These are phyloP conservation scores for Trichoderma lentiforme DNA, from an alignment of 2,329 filamentous ascomycete genomes.

Conservation along the genomic window DNA sequence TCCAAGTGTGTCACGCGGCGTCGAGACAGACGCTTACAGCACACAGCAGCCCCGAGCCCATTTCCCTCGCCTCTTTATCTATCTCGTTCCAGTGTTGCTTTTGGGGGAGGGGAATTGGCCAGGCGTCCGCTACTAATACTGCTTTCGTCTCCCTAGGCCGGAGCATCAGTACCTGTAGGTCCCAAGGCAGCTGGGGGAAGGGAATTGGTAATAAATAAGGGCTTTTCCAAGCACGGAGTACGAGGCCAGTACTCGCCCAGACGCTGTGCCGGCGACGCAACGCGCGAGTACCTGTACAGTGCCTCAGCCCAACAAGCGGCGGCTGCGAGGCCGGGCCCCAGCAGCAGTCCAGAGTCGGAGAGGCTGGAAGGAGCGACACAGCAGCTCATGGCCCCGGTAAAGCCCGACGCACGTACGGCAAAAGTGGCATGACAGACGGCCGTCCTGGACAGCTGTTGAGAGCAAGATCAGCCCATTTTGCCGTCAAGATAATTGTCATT, in stretches of 20 bases:
- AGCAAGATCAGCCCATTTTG: slow-evolving; percentile 18
- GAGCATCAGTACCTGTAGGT: slow-evolving; percentile 5
- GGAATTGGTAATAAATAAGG: not conserved
- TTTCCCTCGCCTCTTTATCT: not conserved
- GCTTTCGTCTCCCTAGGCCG: slow-evolving; percentile 3
- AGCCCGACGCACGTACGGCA: slow-evolving; percentile 16
- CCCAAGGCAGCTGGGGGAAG: not conserved
- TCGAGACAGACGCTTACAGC: slow-evolving; percentile 14
- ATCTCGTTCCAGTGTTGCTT: not conserved
- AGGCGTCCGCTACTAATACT: not conserved
- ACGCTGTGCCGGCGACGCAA: not conserved
- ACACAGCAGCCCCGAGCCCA: slow-evolving; percentile 11
- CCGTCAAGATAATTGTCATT: slow-evolving; percentile 18
- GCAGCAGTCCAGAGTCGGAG: not conserved
- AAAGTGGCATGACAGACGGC: slow-evolving; percentile 20
- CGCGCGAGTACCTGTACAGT: not conserved
- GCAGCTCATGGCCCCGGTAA: slow-evolving; percentile 2
- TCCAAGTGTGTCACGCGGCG: slow-evolving; percentile 14
- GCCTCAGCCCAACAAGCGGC: not conserved
- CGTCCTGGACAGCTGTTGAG: slow-evolving; percentile 10
- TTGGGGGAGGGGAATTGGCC: not conserved
- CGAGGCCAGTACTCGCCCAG: not conserved
- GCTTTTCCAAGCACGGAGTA: not conserved
- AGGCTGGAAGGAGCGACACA: slow-evolving; percentile 13
- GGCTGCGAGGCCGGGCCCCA: not conserved